Evolutionary conservation across 2,329 filamentous ascomycete genomes (phyloP), one percentile per base, ranked within the genome.

Genomic region (Xylaria arbuscula): DNA sequence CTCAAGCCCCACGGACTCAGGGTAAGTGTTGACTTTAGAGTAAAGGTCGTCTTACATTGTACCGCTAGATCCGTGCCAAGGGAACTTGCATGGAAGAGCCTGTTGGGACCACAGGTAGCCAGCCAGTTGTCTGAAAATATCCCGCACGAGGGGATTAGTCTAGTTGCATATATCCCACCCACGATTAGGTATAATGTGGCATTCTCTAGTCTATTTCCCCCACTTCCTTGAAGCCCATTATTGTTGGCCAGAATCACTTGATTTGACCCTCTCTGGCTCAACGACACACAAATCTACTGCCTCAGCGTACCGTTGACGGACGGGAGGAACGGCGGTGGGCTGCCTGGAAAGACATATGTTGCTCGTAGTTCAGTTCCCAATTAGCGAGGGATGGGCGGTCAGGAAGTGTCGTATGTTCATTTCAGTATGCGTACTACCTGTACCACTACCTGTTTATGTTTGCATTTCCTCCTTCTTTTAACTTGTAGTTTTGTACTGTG

Each of bases 81-180:
- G 62, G 47, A 13, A 56, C 28, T 62, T 59, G 51, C 51, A 61
- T 63, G 38, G 56, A 11, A 38, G 22, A 63, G 28, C 47, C 48
- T 59, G 34, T 10, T 42, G 36, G 53, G 40, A 15, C 32, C 17
- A 57, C 51, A 45, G n/a, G 59, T 22, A 28, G 48, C 11, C 42
- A 28, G 48, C 11, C 42, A 36, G 34, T 56, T 54, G 24, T 53
- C 38, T 50, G 55, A 55, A 47, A 42, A 63, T 57, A 50, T 60
- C 28, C 34, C 17, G 56, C 67, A 64, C 61, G 53, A 47, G 28
- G 45, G 47, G 40, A 51, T 47, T 53, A 57, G 57, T 60, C 57
- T 53, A 57, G 62, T 60, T 65, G 56, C 62, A 64, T 50, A 24
- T 38, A 48, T 19, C 7, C 45, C 22, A 48, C n/a, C 45, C 3